Base-by-base conservation (phyloP, 2,329 filamentous ascomycete species). In the Colletotrichum sp. region DNA sequence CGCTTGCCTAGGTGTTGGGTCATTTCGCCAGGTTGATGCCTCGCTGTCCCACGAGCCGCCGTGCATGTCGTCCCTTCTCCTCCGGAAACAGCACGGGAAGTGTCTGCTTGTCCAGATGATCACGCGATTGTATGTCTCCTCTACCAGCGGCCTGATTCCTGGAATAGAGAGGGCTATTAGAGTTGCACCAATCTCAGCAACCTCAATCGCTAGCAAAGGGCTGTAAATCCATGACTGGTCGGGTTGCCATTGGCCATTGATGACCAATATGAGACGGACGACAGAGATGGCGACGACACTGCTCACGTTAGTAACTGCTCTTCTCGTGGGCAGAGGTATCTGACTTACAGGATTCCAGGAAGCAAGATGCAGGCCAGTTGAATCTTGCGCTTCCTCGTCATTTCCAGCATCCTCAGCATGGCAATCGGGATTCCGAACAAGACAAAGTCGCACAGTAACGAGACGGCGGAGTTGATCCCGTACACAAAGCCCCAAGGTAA, bases 211-310 rank as follows among this genome's bases (percentile, higher is more conserved):
- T 6, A 90, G 81, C 82, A 90, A 85, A 1, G 88, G 86, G 68
- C 89, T 86, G 78, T 90, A 90, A 28, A 84, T 83, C 89, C 89
- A 90, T 18, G 88, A 89, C 81, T 83, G 82, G 78, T 90, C 89
- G 3, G 82, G 72, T 32, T 86, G 82, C 86, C 85, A 87, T 70
- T 89, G 87, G 1, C 88, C 88, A 28, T 82, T 78, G 55, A 89
- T 86, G 2, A 90, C 88, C 18, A 90, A 84, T 32, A 86, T 84
- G 26, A 89, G 80, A 6, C 89, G 87, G 16, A 86, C 80, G 18
- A 87, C 82, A 3, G 88, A 90, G 30, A 90, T 89, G 8, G 83
- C 84, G 71, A 90, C 85, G 24, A 90, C 89, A 12, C 88, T 89
- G 7, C 5, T 4, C 30, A 2, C 1, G 44, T 69, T 6, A 28